These are phyloP conservation scores for Microglena sp. DNA, from an alignment of 139 green algal genomes.

Conservation along the genomic window DNA sequence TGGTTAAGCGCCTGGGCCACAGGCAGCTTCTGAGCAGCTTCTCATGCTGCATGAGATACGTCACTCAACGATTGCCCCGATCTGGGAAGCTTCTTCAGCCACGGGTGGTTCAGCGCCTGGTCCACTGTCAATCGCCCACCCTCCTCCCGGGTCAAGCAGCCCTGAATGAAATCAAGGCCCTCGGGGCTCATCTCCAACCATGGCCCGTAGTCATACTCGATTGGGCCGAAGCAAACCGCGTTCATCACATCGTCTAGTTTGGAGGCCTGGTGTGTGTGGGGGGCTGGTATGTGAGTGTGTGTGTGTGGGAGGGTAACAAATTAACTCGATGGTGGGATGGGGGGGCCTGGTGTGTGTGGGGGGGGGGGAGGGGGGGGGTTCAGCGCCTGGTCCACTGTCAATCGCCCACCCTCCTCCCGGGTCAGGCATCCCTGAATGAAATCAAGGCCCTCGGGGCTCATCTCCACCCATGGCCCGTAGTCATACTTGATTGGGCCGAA, in stretches of 20 bases:
- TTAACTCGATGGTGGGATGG: too few relatives aligned
- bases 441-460: constrained; percentile 27
- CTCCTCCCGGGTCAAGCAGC: constrained; percentile 32
- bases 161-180: constrained; percentile 24
- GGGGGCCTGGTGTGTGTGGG: too few relatives aligned
- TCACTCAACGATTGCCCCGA: neutral
- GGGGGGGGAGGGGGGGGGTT: too few relatives aligned
- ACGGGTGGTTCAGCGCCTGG: constrained; percentile 37
- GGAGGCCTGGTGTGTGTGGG: too few relatives aligned
- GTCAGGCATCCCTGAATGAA: constrained; percentile 32
- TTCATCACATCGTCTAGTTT: constrained; percentile 17
- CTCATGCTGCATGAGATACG: neutral
- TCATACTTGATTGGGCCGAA: constrained; percentile 12
- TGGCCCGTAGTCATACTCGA: constrained; percentile 27
- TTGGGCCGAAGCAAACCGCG: constrained; percentile 16
- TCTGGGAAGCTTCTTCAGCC: constrained; percentile 13
- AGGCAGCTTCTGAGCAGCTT: constrained; percentile 10
- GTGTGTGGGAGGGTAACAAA: too few relatives aligned
- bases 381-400: constrained; percentile 34
- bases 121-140: constrained; percentile 21
- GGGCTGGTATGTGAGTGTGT: too few relatives aligned
- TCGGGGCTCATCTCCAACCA: constrained; percentile 34
- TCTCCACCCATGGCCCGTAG: constrained; percentile 34
- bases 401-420: constrained; percentile 18
- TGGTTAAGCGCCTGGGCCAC: constrained; percentile 34